phyloP scores from a whole-genome alignment of 2,329 filamentous ascomycete species.

The Colletotrichum melonis region DNA sequence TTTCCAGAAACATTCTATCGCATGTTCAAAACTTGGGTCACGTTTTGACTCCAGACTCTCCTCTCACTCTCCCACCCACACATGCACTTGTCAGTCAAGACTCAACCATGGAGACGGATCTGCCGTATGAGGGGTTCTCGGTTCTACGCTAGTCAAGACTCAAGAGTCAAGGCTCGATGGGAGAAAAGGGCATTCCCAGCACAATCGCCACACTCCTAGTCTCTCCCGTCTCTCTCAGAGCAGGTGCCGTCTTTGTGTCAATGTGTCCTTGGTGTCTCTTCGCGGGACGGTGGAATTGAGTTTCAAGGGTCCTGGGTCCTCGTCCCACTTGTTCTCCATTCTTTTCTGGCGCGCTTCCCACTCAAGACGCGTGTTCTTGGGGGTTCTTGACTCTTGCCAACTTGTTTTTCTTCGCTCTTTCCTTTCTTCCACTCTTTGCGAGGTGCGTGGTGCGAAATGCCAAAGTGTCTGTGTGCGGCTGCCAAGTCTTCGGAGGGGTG shows the following conservation, averaged over 20 bases:
- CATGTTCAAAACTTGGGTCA: background rate
- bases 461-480: background rate
- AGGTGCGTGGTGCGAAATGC: background rate
- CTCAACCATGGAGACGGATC: background rate
- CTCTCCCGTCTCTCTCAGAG: background rate
- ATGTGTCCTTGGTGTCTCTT: background rate
- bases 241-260: background rate
- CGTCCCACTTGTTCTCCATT: slow-evolving; percentile 29
- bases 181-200: background rate
- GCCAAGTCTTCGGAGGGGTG: background rate
- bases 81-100: background rate
- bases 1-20: slow-evolving; percentile 31
- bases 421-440: background rate
- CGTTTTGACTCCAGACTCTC: background rate
- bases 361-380: slow-evolving; percentile 29
- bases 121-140: background rate
- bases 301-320: slow-evolving; percentile 34
- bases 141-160: no score
- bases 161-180: background rate
- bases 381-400: slow-evolving; percentile 32
- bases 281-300: slow-evolving; percentile 25
- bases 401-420: background rate
- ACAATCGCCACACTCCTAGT: background rate
- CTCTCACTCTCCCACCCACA: background rate
- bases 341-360: slow-evolving; percentile 2